Conservation (phyloP, 495 filamentous ascomycete species). For the Geoglossum glabrum region DNA sequence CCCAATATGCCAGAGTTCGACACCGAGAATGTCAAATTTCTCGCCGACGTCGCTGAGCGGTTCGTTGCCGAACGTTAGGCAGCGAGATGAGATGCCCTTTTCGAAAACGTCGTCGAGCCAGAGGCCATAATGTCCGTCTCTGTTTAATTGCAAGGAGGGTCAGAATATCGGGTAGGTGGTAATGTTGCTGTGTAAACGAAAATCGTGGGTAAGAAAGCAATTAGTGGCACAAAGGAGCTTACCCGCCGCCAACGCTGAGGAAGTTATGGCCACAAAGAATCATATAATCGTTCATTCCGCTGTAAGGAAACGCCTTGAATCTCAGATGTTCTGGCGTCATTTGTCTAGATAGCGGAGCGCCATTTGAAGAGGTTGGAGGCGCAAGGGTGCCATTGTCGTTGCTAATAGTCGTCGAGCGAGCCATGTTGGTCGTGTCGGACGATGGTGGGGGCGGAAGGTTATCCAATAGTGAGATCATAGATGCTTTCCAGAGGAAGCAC, state of each 20-base stretch:
- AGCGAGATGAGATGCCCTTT: conserved; percentile 58
- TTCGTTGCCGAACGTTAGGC: conserved; percentile 89
- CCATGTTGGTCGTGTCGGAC: conserved; percentile 46
- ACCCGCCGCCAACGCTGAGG: conserved; percentile 69
- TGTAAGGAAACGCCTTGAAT: conserved; percentile 95
- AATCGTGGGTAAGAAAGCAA: conserved; percentile 1
- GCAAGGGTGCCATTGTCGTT: conserved; percentile 23
- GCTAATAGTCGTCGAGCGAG: conserved; percentile 46
- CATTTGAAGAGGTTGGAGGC: conserved; percentile 7
- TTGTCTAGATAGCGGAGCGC: conserved; percentile 5
- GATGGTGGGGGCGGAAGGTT: conserved; percentile 46
- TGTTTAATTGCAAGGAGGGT: conserved; percentile 11
- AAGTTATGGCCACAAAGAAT: conserved; percentile 82
- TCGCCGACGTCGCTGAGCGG: conserved; percentile 81
- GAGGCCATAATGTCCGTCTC: conserved; percentile 75
- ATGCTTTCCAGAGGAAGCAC: conserved; percentile 91
- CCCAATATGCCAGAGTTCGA: conserved; percentile 80
- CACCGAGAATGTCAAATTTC: conserved; percentile 80
- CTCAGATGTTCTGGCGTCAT: conserved; percentile 44
- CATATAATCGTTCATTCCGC: conserved; percentile 88
- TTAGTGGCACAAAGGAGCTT: conserved; percentile 13
- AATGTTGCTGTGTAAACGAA: background rate
- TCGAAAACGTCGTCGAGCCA: conserved; percentile 86
- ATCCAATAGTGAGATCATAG: conserved; percentile 31
- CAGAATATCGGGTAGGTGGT: background rate